These are phyloP conservation scores for Nitzschia sp. DNA, from an alignment of 108 stramenopile genomes.

Conservation along the genomic window DNA sequence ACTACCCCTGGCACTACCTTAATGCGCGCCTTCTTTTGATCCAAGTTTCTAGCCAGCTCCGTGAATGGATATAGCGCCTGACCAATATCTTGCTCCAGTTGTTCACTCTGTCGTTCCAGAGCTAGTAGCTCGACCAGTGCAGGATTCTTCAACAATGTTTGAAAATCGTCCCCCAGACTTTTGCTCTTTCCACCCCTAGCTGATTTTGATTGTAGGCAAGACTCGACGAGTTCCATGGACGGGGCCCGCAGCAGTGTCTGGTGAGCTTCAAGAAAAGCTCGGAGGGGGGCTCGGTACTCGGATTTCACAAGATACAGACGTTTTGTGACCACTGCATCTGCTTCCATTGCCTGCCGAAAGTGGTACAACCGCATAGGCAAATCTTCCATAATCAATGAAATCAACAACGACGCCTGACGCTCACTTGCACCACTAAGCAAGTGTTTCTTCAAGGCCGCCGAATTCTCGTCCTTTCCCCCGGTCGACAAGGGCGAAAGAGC, in stretches of 20 bases:
- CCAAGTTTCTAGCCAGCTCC: conserved; percentile 71
- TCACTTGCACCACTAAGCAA: conserved; percentile 7
- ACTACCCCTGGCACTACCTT: conserved; percentile 58
- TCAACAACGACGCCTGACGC: conserved; percentile 32
- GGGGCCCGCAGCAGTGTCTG: conserved; percentile 76
- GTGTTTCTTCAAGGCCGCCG: neutral
- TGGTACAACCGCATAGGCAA: conserved; percentile 70
- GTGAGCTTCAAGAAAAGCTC: conserved; percentile 84
- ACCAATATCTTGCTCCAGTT: conserved; percentile 75
- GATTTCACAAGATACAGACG: conserved; percentile 88
- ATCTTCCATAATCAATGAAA: conserved; percentile 46
- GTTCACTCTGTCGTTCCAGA: conserved; percentile 69
- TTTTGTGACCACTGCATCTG: conserved; percentile 78
- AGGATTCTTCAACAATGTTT: conserved; percentile 59
- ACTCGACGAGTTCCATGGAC: conserved; percentile 64
- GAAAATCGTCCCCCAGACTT: conserved; percentile 22
- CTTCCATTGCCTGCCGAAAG: conserved; percentile 75
- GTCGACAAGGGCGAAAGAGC: conserved; percentile 2
- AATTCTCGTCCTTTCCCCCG: conserved; percentile 5
- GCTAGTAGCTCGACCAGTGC: conserved; percentile 70
- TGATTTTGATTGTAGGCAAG: conserved; percentile 32
- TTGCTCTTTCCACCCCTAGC: neutral
- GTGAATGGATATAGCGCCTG: conserved; percentile 67
- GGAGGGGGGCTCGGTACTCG: conserved; percentile 88
- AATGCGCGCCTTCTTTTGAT: conserved; percentile 55